Evolutionary conservation across 192 early-diverging fungal species (phyloP).

Genomic region (Helicostylum pulchrum): DNA sequence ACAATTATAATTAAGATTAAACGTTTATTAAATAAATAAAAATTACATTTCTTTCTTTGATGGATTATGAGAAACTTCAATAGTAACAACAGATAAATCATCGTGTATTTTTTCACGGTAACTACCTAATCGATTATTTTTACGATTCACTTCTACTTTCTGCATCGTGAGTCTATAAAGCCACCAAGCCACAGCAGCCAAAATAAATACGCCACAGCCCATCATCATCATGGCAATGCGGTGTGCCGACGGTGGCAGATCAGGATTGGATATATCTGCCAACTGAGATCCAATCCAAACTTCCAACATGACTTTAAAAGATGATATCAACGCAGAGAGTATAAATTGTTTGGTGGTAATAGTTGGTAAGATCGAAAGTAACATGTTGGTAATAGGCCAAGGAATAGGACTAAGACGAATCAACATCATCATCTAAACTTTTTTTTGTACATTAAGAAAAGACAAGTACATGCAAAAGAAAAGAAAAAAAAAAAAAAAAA

Average conservation of each 20-base stretch:
- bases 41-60: conserved; percentile 13
- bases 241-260: conserved; percentile 27
- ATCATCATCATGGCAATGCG: conserved; percentile 22
- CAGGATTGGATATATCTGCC: conserved; percentile 26
- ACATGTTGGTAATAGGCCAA: conserved; percentile 22
- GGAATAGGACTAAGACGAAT: conserved; percentile 35
- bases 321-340: conserved; percentile 13
- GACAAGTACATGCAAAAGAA: neutral
- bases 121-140: neutral
- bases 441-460: neutral
- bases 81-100: neutral
- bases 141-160: conserved; percentile 13
- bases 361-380: conserved; percentile 18
- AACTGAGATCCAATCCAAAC: conserved; percentile 37
- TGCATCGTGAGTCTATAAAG: conserved; percentile 35
- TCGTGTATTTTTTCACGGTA: neutral
- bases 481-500: conserved; percentile 1
- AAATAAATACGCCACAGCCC: conserved; percentile 16
- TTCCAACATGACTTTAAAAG: conserved; percentile 28
- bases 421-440: conserved; percentile 30
- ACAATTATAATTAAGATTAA: neutral
- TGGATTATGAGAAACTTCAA: neutral
- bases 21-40: neutral
- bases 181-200: conserved; percentile 25
- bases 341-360: conserved; percentile 21